Evolutionary conservation across 2,329 filamentous ascomycete species (phyloP), one percentile per base, ranked within the genome.

Genomic region (Cordyceps farinosa): DNA sequence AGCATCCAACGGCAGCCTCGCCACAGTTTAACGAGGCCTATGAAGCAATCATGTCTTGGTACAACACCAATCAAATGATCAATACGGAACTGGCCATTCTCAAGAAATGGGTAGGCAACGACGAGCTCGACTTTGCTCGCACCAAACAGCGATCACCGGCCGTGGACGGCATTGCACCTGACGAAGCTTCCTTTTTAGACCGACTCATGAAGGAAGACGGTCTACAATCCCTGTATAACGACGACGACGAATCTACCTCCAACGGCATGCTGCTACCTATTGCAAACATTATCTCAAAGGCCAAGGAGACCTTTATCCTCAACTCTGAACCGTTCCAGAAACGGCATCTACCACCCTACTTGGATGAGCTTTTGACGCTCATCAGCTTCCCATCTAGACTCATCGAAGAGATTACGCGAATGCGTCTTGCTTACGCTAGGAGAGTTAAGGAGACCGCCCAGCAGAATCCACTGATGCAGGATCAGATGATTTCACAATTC

Each of bases 401-500:
- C 42, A 95, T 99, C 47, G 92, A 98, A 76, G 95, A 98, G 73
- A 96, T 99, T 71, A 97, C 97, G 73, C 90, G 90, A 60, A 90
- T 97, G 69, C 90, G 95, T 64, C 83, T 98, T 34, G 91, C 89
- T 10, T 98, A 97, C 74, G 93, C 94, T 22, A 92, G 89, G 78
- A 94, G 92, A 74, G 96, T 97, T 87, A 96, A 94, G 77, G 94
- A 98, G 71, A 92, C 92, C 10, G 90, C 92, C 1, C 91, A 95
- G 77, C 91, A 96, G 74, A 96, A 93, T 67, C 84, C 91, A 32
- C 90, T 99, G 79, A 92, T 99, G 83, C 91, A 96, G 65, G 93
- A 98, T 73, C 94, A 98, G 77, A 96, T 98, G 91, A 97, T 99
- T 66, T 84, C 90, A 0, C 95, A 99, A 72, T 98, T 99, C 70